Base-by-base conservation (phyloP, 192 early-diverging fungal genomes). In the Coemansia biformis region DNA sequence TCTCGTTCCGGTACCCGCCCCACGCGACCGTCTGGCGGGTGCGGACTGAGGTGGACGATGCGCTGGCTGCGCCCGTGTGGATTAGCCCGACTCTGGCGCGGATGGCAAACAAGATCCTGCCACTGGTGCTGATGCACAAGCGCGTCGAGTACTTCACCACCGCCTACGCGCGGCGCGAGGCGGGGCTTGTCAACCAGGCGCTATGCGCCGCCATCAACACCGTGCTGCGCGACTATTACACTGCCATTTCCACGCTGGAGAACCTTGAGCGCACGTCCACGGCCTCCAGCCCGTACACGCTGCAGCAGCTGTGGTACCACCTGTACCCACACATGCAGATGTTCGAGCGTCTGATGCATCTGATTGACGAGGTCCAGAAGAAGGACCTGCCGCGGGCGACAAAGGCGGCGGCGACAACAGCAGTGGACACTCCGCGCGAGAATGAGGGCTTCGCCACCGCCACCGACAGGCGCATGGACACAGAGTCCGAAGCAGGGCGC, bases 241-340 rank as follows among this genome's bases (percentile, higher is more conserved):
- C 86, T 13, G 55, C 93, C 15, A 79, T 99, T 12, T 88, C 86
- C 13, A 91, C 92, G 51, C 75, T 99, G 16, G 96, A 99, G 55
- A 88, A 86, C 47, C 85, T 91, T 38, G 87, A 66, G 56, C 79
- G 78, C 52, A 76, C 78, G 18, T 81, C 76, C 8, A 78, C 75
- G 1, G 62, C 54, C 17, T 44, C 46, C 12, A 38, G 37, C 14
- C 75, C 79, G 7, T 96, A 96, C 62, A 87, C 90, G 5, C 58
- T 96, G n/a, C 93, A 95, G 54, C 84, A 92, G 64, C 73, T 97
- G 8, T 91, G 88, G 89, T 91, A 84, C 59, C 88, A 97, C 60
- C 58, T 94, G 21, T 80, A 85, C 32, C 91, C 92, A 17, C 87
- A 86, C 10, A 39, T 88, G 34, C 55, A 66, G 33, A 75, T 76